These are phyloP conservation scores for Penicillium pulvis DNA, from an alignment of 495 filamentous ascomycete genomes.

Conservation along the genomic window DNA sequence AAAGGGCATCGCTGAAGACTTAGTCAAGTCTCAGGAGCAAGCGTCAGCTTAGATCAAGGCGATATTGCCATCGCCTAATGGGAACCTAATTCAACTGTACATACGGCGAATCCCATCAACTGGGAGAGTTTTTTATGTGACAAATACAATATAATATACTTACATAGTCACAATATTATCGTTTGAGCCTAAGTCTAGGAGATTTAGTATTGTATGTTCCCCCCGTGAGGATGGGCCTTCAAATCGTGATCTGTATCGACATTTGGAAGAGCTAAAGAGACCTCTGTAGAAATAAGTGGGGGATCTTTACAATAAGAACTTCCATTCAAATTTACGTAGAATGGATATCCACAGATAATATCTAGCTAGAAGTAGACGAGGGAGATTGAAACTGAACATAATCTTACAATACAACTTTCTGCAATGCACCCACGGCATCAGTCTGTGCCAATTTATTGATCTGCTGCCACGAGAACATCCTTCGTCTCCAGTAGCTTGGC, in stretches of 20 bases:
- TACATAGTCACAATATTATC: no score
- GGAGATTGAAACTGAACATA: conserved; percentile 7
- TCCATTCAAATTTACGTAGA: neutral
- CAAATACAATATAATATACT: neutral
- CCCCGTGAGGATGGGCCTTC: neutral
- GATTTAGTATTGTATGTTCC: neutral
- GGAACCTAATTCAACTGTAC: conserved; percentile 20
- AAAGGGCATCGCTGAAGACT: conserved; percentile 72
- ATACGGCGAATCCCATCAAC: conserved; percentile 22
- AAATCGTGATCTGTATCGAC: no score
- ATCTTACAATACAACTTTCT: conserved; percentile 22
- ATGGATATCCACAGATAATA: neutral
- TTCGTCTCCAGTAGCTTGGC: conserved; percentile 91
- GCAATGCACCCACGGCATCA: neutral
- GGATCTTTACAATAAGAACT: neutral
- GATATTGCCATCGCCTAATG: conserved; percentile 7
- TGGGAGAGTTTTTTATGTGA: conserved; percentile 2
- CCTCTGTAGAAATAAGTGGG: no score
- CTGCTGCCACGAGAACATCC: conserved; percentile 67
- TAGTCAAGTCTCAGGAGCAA: conserved; percentile 42
- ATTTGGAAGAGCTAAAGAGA: neutral
- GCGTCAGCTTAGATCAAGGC: conserved; percentile 11
- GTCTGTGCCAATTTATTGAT: conserved; percentile 31
- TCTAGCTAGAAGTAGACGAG: neutral
- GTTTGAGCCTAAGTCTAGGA: neutral